Conservation (phyloP, 805 yeast genomes). For the Myxozyma vanderwaltii region DNA sequence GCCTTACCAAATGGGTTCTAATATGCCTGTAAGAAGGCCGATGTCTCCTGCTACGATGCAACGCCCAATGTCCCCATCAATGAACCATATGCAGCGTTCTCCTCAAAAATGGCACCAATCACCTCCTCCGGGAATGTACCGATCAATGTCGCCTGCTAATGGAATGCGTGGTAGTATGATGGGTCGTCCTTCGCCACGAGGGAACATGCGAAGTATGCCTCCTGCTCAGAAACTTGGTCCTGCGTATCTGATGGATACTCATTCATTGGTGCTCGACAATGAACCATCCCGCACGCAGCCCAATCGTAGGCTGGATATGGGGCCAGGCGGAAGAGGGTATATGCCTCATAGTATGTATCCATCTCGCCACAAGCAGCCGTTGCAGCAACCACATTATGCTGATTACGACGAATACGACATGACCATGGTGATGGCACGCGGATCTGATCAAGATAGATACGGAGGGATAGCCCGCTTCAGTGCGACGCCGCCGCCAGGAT, state of each 20-base stretch:
- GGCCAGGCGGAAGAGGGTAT: constrained; percentile 1
- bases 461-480: constrained; percentile 4
- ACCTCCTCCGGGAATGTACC: background rate
- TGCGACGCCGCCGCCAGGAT: background rate
- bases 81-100: background rate
- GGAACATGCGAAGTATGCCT: background rate
- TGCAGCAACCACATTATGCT: background rate
- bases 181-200: background rate
- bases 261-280: background rate
- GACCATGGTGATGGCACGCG: constrained; percentile 7
- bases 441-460: constrained; percentile 2
- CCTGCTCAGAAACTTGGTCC: background rate
- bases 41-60: constrained; percentile 10
- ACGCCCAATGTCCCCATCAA: constrained; percentile 1
- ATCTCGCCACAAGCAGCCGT: background rate
- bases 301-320: constrained; percentile 8
- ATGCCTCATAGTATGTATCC: background rate
- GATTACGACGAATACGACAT: constrained; percentile 6
- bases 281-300: background rate
- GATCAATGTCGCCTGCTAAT: constrained; percentile 7
- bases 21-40: background rate
- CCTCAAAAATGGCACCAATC: background rate
- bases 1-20: background rate
- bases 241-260: constrained; percentile 10
- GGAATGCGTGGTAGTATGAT: constrained; percentile 4